A percentile compares a stretch with the other conserved stretches of the same genome.
These are phyloP conservation scores for Yamadazyma buinensis DNA, from an alignment of 1,139 yeast genomes.

Conservation along the genomic window DNA sequence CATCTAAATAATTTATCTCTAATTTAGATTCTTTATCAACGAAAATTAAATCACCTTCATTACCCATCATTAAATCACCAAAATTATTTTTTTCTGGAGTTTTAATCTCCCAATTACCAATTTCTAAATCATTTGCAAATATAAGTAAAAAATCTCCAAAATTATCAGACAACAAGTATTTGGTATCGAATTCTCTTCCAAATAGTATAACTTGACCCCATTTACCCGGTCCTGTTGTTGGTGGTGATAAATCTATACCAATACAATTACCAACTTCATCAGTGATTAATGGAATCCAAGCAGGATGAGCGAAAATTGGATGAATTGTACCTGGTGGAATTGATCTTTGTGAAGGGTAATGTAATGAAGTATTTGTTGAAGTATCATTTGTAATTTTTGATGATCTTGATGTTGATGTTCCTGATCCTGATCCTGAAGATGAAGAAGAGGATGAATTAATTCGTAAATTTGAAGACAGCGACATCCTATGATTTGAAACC, in stretches of 20 bases:
- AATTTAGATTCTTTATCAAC: constrained; percentile 26
- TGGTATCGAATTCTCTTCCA: constrained; percentile 87
- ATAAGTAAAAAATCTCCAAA: constrained; percentile 82
- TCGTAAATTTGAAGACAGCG: constrained; percentile 2
- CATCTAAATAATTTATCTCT: constrained; percentile 14
- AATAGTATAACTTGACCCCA: constrained; percentile 85
- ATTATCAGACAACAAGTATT: constrained; percentile 70
- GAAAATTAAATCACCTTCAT: constrained; percentile 60
- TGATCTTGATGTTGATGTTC: neutral
- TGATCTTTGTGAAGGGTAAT: constrained; percentile 59
- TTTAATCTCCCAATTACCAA: constrained; percentile 67
- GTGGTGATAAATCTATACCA: constrained; percentile 87
- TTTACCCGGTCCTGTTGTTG: constrained; percentile 51
- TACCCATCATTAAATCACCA: constrained; percentile 56
- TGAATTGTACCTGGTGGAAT: constrained; percentile 74
- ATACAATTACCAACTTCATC: constrained; percentile 89
- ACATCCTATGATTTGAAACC: constrained; percentile 16
- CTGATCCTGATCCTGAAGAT: neutral
- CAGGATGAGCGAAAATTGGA: constrained; percentile 74
- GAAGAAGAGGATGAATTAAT: constrained; percentile 4
- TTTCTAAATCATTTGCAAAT: constrained; percentile 81
- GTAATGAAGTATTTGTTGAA: constrained; percentile 4
- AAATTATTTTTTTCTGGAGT: constrained; percentile 41
- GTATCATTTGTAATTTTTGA: neutral
- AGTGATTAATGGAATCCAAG: constrained; percentile 88